A percentile compares a stretch with the other conserved stretches of the same genome.
Evolutionary conservation across 2,329 filamentous ascomycete genomes (phyloP).

Genomic region (Pezicula neosporulosa): DNA sequence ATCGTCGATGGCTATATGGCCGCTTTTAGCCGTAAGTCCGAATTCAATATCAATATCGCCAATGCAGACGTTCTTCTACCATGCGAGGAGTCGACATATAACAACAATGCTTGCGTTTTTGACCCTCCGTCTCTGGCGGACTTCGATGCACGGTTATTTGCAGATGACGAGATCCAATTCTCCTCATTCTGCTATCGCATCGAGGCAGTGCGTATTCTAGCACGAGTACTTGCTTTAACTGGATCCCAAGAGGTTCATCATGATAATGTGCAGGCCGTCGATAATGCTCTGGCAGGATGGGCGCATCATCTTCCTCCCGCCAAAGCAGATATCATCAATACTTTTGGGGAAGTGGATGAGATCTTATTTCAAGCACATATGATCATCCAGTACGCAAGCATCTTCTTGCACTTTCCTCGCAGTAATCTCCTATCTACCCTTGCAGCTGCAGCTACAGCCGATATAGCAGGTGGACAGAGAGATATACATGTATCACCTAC

Average conservation of each 20-base stretch:
- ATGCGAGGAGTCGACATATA: constrained; percentile 73
- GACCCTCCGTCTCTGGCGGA: constrained; percentile 40
- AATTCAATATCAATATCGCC: constrained; percentile 64
- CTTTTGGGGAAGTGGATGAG: constrained; percentile 31
- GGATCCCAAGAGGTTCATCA: constrained; percentile 32
- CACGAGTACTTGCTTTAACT: constrained; percentile 29
- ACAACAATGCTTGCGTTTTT: constrained; percentile 42
- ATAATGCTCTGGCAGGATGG: constrained; percentile 22
- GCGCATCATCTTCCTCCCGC: constrained; percentile 32
- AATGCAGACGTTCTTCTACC: constrained; percentile 68
- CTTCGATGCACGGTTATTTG: constrained; percentile 60
- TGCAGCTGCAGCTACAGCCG: constrained; percentile 1
- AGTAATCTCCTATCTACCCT: constrained; percentile 3
- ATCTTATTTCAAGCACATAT: constrained; percentile 32
- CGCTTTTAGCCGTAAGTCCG: constrained; percentile 69
- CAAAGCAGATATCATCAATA: constrained; percentile 33
- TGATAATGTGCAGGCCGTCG: constrained; percentile 33
- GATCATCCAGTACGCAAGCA: constrained; percentile 26
- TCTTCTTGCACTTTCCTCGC: not conserved
- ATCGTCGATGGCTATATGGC: constrained; percentile 74
- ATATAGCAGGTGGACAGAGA: constrained; percentile 3
- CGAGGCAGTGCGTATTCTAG: constrained; percentile 59
- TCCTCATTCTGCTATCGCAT: constrained; percentile 66
- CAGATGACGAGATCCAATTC: constrained; percentile 49
- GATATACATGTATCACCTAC: constrained; percentile 2